Conservation (phyloP, 2,329 filamentous ascomycete genomes). For the Nigrograna mackinnonii region DNA sequence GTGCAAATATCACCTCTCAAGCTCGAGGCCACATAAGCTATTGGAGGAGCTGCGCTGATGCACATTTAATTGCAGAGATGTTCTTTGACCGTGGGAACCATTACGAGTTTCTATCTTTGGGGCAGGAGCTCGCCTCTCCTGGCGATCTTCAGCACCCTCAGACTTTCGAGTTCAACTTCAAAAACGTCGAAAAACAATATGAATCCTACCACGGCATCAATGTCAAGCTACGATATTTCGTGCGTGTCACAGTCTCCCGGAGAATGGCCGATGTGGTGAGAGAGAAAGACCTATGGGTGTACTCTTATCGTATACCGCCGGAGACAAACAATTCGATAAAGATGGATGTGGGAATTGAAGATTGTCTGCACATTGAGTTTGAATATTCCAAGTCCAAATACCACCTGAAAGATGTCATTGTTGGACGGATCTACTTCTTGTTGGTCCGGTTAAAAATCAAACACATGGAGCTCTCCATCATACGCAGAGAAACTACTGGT, state of each 20-base stretch:
- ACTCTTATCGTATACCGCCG: constrained; percentile 95
- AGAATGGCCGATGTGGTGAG: constrained; percentile 98
- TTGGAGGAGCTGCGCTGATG: constrained; percentile 10
- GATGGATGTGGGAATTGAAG: constrained; percentile 99
- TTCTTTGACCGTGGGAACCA: constrained; percentile 99
- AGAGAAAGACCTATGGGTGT: constrained; percentile 99
- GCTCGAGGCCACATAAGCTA: constrained; percentile 1
- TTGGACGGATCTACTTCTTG: constrained; percentile 97
- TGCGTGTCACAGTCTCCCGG: constrained; percentile 92
- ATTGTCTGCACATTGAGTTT: constrained; percentile 98
- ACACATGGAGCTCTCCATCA: constrained; percentile 99
- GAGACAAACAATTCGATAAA: constrained; percentile 99
- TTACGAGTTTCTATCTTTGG: constrained; percentile 97
- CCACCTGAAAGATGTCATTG: constrained; percentile 98
- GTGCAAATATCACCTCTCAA: constrained; percentile 14
- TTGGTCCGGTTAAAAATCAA: constrained; percentile 98
- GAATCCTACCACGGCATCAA: constrained; percentile 99
- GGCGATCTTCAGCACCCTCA: constrained; percentile 98
- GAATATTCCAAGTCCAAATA: constrained; percentile 99
- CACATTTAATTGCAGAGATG: constrained; percentile 70
- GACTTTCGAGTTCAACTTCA: constrained; percentile 99
- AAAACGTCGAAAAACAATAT: constrained; percentile 99
- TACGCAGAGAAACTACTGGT: constrained; percentile 93
- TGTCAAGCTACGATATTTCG: constrained; percentile 97
- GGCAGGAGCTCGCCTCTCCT: constrained; percentile 94